phyloP scores from a whole-genome alignment of 1,139 yeast genomes.

The Nakaseomyces nivariensis region DNA sequence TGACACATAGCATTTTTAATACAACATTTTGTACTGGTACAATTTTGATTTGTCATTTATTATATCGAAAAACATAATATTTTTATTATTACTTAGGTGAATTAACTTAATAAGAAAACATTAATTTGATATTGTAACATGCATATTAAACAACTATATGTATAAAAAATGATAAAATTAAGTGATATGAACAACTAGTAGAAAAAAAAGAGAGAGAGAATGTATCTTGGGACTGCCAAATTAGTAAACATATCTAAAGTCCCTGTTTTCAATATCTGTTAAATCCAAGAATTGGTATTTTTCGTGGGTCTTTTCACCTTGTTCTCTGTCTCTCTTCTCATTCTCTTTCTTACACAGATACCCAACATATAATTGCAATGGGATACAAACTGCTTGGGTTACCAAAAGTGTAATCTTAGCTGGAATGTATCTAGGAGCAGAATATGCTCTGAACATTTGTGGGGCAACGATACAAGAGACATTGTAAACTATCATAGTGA shows the following conservation, averaged over 20 bases:
- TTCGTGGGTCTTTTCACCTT: conserved; percentile 20
- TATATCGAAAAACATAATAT: no score
- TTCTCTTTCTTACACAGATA: conserved; percentile 34
- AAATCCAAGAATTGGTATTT: conserved; percentile 49
- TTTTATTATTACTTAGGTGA: no score
- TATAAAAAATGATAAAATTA: not conserved
- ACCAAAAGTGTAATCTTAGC: conserved; percentile 42
- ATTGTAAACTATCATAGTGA: conserved; percentile 53
- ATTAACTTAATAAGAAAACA: not conserved
- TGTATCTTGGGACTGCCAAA: not conserved
- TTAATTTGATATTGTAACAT: not conserved
- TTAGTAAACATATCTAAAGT: conserved; percentile 41
- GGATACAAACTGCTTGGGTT: conserved; percentile 33
- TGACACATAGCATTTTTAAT: not conserved
- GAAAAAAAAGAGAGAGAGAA: no score
- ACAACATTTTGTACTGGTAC: not conserved
- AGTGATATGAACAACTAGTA: not conserved
- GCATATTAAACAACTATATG: not conserved
- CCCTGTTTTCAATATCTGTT: conserved; percentile 58
- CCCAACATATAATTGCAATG: conserved; percentile 32
- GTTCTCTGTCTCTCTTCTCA: conserved; percentile 33
- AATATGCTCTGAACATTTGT: conserved; percentile 45
- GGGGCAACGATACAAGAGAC: conserved; percentile 67
- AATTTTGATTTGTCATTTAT: not conserved
- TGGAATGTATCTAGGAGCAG: conserved; percentile 44